Evolutionary conservation across 73 alveolate species (phyloP), one percentile per base, ranked within the genome.

Genomic region (Stentor roeselii): DNA sequence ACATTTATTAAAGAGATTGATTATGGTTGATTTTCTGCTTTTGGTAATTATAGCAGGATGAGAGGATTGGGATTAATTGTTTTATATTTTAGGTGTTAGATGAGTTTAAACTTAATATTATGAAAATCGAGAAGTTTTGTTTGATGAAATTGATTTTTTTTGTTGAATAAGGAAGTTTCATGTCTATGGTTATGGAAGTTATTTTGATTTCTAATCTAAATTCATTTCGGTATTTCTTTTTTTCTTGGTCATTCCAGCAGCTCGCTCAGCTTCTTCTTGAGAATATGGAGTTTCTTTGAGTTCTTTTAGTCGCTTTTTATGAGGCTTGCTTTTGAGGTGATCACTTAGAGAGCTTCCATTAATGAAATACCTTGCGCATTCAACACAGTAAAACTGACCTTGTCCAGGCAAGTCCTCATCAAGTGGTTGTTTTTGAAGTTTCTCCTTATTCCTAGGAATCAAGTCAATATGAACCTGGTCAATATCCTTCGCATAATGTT

Each of bases 361-460:
- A 3, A 93, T 77, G 36, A 93, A 84, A 82, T 93, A 92, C 60
- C 95, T 80, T n/a, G 98, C 95, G 59, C 98, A 93, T 67, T 83
- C 85, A 27, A 93, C 82, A 75, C 98, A 93, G 85, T 93, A 93
- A 82, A 83, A 91, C 78, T 93, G 95, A 0, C 97, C 98, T 75
- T 91, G 86, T 30, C 98, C 98, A 32, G 98, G 98, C 75, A 89
- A 75, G 82, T 93, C 98, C 77, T 93, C 97, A 75, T 93, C 93
- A 4, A 80, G 42, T 40, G 87, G 89, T 61, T 91, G 90, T 61
- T 84, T 75, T 34, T 60, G 41, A 39, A 91, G 87, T 85, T 93
- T 92, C n/a, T 59, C 60, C 30, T 86, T 76, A 39, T 82, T 85
- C 77, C 83, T 90, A 3, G 89, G 89, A 37, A 88, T 86, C 59